Evolutionary conservation across 2,329 filamentous ascomycete species (phyloP).

Genomic region (Cladosporium sphaerospermum): DNA sequence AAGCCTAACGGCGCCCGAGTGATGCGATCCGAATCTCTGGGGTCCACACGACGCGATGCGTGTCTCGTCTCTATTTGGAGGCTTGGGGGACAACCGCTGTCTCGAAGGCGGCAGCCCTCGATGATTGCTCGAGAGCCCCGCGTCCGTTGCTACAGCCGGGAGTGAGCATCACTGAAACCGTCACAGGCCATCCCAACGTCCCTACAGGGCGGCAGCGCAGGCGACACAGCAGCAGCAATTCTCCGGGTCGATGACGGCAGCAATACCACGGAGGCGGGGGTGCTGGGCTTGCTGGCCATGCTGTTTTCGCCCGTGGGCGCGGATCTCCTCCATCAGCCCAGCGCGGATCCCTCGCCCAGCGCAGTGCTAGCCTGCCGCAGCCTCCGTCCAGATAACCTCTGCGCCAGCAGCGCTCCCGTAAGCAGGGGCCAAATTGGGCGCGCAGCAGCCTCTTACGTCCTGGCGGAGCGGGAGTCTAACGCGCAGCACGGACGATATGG

Average conservation of each 20-base stretch:
- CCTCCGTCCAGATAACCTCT: slow-evolving; percentile 6
- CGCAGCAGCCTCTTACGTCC: slow-evolving; percentile 5
- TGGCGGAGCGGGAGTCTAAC: slow-evolving; percentile 7
- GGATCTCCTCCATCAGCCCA: slow-evolving; percentile 10
- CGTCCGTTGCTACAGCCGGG: slow-evolving; percentile 6
- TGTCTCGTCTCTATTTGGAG: slow-evolving; percentile 12
- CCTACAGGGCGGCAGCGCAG: neutral
- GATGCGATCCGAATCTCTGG: slow-evolving; percentile 8
- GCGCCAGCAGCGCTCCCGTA: slow-evolving; percentile 11
- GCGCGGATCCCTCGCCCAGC: slow-evolving; percentile 9
- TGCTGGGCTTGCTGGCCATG: neutral
- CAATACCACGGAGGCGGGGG: slow-evolving; percentile 9
- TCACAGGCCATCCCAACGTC: slow-evolving; percentile 7
- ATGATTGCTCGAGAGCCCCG: neutral
- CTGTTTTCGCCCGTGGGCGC: slow-evolving; percentile 5
- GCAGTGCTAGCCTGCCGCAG: neutral
- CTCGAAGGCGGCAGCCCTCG: neutral
- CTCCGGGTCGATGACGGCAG: slow-evolving; percentile 10
- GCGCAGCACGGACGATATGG: slow-evolving; percentile 20
- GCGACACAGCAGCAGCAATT: neutral
- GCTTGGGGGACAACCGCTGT: slow-evolving; percentile 1
- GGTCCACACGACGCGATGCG: neutral
- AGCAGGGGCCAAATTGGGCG: slow-evolving; percentile 12
- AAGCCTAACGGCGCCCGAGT: slow-evolving; percentile 3
- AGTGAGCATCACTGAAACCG: neutral